A percentile compares a stretch with the other conserved stretches of the same genome.
phyloP scores from a whole-genome alignment of 495 filamentous ascomycete genomes.

The Aspergillus ellipticus region DNA sequence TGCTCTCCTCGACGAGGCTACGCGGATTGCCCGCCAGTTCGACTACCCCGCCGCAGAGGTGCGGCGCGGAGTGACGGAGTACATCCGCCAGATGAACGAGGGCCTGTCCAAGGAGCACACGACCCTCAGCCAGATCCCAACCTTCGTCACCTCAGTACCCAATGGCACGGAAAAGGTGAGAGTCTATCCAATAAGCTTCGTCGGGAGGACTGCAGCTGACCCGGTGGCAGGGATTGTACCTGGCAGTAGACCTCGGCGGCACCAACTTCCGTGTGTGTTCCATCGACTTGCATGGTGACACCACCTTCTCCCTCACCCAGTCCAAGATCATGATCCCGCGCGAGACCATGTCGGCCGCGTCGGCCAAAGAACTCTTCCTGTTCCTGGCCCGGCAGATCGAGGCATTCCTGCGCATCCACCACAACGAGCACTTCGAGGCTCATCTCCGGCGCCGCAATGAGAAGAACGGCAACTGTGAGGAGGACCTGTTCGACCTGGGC shows the following conservation, averaged over 20 bases:
- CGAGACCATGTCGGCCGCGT: conserved; percentile 85
- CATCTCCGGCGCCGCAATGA: conserved; percentile 59
- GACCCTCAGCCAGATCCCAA: conserved; percentile 90
- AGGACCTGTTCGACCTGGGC: conserved; percentile 82
- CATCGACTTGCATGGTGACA: conserved; percentile 84
- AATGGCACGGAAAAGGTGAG: conserved; percentile 90
- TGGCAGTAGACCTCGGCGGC: conserved; percentile 94
- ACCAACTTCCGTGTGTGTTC: conserved; percentile 99
- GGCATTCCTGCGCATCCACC: conserved; percentile 78
- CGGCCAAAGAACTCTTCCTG: conserved; percentile 81
- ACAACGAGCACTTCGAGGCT: conserved; percentile 80
- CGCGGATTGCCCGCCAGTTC: conserved; percentile 78
- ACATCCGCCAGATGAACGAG: conserved; percentile 81
- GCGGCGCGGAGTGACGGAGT: conserved; percentile 75
- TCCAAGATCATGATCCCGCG: conserved; percentile 88
- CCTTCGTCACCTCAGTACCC: conserved; percentile 91
- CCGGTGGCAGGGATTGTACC: conserved; percentile 71
- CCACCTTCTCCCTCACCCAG: conserved; percentile 85
- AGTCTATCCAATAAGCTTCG: background rate
- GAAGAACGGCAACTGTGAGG: conserved; percentile 45
- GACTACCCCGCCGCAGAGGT: conserved; percentile 79
- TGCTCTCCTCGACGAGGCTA: conserved; percentile 66
- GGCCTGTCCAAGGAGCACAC: conserved; percentile 75
- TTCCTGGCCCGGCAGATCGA: conserved; percentile 93
- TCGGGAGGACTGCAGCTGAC: background rate